Evolutionary conservation across 495 filamentous ascomycete genomes (phyloP), one percentile per base, ranked within the genome.

Genomic region (Daldinia loculata): DNA sequence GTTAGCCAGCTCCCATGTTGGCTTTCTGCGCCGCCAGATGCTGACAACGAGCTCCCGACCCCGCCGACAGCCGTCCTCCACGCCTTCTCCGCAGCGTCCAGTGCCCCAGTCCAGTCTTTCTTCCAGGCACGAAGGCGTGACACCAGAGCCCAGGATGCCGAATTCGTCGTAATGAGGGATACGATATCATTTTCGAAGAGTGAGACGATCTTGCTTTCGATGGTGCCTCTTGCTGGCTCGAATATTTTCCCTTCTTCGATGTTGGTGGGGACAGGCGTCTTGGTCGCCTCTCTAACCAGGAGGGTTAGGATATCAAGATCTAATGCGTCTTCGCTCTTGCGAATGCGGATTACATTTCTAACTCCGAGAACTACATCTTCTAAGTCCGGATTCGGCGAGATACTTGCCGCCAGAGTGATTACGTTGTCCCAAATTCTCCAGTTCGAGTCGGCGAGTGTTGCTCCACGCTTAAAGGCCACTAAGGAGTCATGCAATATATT

Each of bases 401-500:
- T 83, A 8, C 92, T 90, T 4, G 92, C 88, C 0, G 92, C 90
- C 41, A 99, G 90, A 2, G 91, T 93, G 53, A 98, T 85, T 14
- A 97, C 87, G 75, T 99, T 99, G 67, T 97, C 92, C 94, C 94
- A 98, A 69, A 99, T 97, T 64, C 92, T 88, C 84, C 89, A 91
- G 80, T 93, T 92, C 64, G 91, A 89, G 77, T 91, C 85, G 36
- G 95, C 94, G 24, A 95, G 86, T 14, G 85, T 82, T 2, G 93
- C 92, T 38, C 94, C 95, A 59, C 90, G 88, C 73, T 94, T 94
- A 75, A 97, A 90, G 1, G 96, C 95, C 11, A 84, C 78, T 3
- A 98, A 88, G 14, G 95, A 91, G 67, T 95, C 90, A 4, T 83
- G 81, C 7, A 91, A 86, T 62, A 91, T 86, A 41, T 86, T 87